A percentile compares a stretch with the other conserved stretches of the same genome.
Conservation (phyloP, 2,329 filamentous ascomycete genomes). For the Neospermospora avenae region DNA sequence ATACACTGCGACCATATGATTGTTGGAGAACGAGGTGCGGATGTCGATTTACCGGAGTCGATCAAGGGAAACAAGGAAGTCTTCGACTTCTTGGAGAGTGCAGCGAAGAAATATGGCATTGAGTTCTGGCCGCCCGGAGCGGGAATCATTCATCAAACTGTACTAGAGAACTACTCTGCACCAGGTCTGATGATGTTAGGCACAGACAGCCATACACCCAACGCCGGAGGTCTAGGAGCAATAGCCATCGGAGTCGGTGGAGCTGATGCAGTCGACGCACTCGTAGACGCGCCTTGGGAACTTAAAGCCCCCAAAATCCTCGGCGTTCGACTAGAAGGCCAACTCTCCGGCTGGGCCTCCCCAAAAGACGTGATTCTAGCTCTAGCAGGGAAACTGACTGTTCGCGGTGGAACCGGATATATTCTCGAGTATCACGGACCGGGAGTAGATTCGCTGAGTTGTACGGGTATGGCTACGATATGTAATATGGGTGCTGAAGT, state of each 20-base stretch:
- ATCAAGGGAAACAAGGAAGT: conserved; percentile 95
- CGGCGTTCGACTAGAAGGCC: conserved; percentile 78
- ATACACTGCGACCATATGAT: conserved; percentile 99
- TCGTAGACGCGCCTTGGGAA: conserved; percentile 97
- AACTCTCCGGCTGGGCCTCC: conserved; percentile 84
- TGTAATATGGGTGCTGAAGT: conserved; percentile 91
- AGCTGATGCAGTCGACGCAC: conserved; percentile 92
- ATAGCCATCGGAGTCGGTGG: conserved; percentile 97
- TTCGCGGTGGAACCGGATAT: conserved; percentile 88
- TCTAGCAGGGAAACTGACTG: conserved; percentile 85
- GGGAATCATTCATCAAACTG: conserved; percentile 96
- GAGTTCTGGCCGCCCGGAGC: conserved; percentile 95
- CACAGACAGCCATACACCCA: conserved; percentile 95
- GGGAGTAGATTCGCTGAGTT: conserved; percentile 83
- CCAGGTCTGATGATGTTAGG: conserved; percentile 98
- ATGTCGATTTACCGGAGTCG: conserved; percentile 77
- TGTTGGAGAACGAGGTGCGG: conserved; percentile 86
- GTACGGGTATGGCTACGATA: conserved; percentile 89
- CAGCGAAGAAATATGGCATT: conserved; percentile 85
- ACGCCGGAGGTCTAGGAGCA: conserved; percentile 89
- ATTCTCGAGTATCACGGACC: conserved; percentile 93
- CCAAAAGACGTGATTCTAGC: conserved; percentile 95
- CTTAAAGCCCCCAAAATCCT: conserved; percentile 90
- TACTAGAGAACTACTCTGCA: conserved; percentile 96
- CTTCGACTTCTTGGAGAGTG: conserved; percentile 94